These are phyloP conservation scores for Penicillium soppii DNA, from an alignment of 495 filamentous ascomycete genomes.

Conservation along the genomic window DNA sequence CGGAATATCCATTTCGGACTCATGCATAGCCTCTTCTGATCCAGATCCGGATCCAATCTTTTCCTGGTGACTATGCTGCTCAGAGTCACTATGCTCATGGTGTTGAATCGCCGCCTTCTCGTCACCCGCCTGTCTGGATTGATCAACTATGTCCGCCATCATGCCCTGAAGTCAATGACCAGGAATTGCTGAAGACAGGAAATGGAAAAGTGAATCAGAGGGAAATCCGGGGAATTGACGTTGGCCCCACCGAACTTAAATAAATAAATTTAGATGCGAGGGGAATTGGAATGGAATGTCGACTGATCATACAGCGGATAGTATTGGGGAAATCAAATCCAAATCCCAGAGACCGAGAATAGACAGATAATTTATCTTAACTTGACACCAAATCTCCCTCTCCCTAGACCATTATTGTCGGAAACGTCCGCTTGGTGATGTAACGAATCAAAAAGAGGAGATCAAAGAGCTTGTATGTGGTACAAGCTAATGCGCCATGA, in stretches of 20 bases:
- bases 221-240: neutral
- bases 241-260: neutral
- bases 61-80: constrained; percentile 27
- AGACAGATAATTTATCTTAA: neutral
- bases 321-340: neutral
- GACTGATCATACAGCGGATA: neutral
- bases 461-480: neutral
- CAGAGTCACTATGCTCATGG: constrained; percentile 14
- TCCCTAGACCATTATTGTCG: neutral
- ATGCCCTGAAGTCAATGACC: neutral
- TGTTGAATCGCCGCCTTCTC: constrained; percentile 25
- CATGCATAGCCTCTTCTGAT: constrained; percentile 20
- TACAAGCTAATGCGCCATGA: neutral
- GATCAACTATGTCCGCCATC: constrained; percentile 20
- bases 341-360: neutral
- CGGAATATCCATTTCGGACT: constrained; percentile 22
- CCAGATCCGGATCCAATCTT: constrained; percentile 10
- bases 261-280: too few relatives aligned
- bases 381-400: neutral
- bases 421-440: constrained; percentile 2
- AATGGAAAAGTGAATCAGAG: too few relatives aligned
- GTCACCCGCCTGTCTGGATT: constrained; percentile 18
- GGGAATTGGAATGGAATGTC: neutral
- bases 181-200: too few relatives aligned
- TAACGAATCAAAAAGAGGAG: constrained; percentile 5